Evolutionary conservation across 805 yeast species (phyloP), one percentile per base, ranked within the genome.

Genomic region (Isabelozyma gotoi): DNA sequence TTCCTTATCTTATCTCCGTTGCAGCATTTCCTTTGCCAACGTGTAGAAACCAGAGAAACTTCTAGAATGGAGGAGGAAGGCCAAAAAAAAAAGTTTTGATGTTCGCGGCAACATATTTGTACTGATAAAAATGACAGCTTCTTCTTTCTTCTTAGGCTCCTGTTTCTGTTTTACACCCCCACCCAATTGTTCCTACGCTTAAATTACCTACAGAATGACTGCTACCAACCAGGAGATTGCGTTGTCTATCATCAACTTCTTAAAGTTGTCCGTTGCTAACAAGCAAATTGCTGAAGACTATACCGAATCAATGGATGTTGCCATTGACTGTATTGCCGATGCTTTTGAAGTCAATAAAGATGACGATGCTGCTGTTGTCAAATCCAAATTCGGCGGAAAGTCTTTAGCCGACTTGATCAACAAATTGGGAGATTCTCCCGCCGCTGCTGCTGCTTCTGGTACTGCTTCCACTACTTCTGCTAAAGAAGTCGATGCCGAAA

Each of bases 321-420:
- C 98, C 47, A 78, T 90, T 52, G 96, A 89, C 59, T 89, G 97
- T 71, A 80, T 94, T 45, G 80, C 87, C 18, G 98, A 91, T 56
- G 89, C 96, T 8, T 92, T 85, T 62, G 82, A 74, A 39, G 82
- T 91, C 19, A 73, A 77, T 50, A 74, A 76, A 52, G 83, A 77
- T 19, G 71, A 68, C 17, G 74, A 75, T 29, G 53, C 65, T 29
- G 57, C 60, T 24, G 55, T 62, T 4, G 48, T 64, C 7, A 49
- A 68, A 10, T 47, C 63, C 15, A 74, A 66, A 48, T 80, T 76
- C 56, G 69, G 62, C 31, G 84, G 79, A 38, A 76, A 72, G 55
- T 57, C 67, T 8, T 74, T 82, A 51, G 50, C 54, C 20, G 76
- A 80, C 37, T 57, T 85, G 35, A 54, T 84, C 20, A 51, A 54